Evolutionary conservation across 2,329 filamentous ascomycete genomes (phyloP), one percentile per base, ranked within the genome.

Genomic region (Phyllachora maydis): DNA sequence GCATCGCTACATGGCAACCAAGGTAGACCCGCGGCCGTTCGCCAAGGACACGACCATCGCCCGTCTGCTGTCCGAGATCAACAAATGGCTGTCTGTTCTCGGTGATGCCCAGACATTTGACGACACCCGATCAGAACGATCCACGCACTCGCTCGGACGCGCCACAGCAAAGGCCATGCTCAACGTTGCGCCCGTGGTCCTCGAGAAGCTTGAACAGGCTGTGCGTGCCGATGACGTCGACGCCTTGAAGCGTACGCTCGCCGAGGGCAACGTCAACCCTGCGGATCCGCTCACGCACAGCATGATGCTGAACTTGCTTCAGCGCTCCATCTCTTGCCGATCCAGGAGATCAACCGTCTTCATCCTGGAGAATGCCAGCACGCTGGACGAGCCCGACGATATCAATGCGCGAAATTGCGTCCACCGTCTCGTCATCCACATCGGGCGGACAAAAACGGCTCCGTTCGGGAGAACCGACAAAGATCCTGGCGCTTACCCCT

Each of bases 351-450:
- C 69, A 38, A 75, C 93, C 23, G 52, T 62, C n/a, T 63, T 62
- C 28, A 58, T 95, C 2, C 46, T 98, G 3, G 50, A 55, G 8
- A 61, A 69, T 19, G 59, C 88, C 24, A 61, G 68, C 21, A 70
- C 65, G 1, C 58, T 95, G 3, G 71, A 91, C 23, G 83, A 92
- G 40, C 65, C 76, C 3, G 78, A 91, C 35, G 88, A 95, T 40
- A 81, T 98, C 41, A 92, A 95, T 47, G 72, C 75, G 37, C 73
- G 88, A 8, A 98, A 93, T 42, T 88, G 81, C 42, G 67, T 98
- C 23, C 88, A 98, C 43, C 72, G 88, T 6, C 57, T 95, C 3
- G 75, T 98, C 19, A 90, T 95, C 29, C 73, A 83, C 11, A 90
- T 93, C 35, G 83, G 85, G 11, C 70, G 85, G 23, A 69, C 73